Percentiles rank a stretch among this genome's conserved stretches.
Conservation (phyloP, 352 stramenopile species). For the Phytophthora ramorum region DNA sequence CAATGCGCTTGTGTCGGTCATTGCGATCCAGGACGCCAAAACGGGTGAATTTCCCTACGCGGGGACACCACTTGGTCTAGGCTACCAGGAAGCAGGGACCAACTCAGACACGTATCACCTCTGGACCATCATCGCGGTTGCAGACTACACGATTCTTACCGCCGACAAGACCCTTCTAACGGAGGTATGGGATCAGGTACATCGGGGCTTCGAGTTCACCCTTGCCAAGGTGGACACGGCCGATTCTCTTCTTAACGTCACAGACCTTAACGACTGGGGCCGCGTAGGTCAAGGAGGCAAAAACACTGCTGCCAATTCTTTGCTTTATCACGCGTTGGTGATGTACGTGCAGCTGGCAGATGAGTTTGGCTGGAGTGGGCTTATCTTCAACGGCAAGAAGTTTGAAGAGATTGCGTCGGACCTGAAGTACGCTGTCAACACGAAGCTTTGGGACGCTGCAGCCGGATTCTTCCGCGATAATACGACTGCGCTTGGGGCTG, state of each 20-base stretch:
- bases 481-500: slow-evolving; percentile 27
- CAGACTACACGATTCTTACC: slow-evolving; percentile 34
- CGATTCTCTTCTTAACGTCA: slow-evolving; percentile 39
- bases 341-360: slow-evolving; percentile 19
- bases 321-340: slow-evolving; percentile 39
- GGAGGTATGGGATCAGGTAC: slow-evolving; percentile 32
- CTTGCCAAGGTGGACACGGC: slow-evolving; percentile 33
- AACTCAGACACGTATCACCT: slow-evolving; percentile 52
- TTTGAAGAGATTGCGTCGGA: slow-evolving; percentile 24
- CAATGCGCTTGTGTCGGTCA: slow-evolving; percentile 38
- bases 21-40: slow-evolving; percentile 34
- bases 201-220: slow-evolving; percentile 42
- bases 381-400: slow-evolving; percentile 26
- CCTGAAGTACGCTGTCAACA: too few species aligned
- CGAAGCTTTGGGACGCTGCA: slow-evolving; percentile 38
- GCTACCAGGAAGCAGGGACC: slow-evolving; percentile 17
- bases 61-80: slow-evolving; percentile 32
- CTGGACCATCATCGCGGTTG: slow-evolving; percentile 47
- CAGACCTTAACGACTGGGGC: slow-evolving; percentile 36
- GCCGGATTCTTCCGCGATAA: slow-evolving; percentile 38
- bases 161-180: too few species aligned
- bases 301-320: slow-evolving; percentile 45
- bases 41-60: slow-evolving; percentile 42
- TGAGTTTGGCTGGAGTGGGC: slow-evolving; percentile 12
- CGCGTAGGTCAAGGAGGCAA: slow-evolving; percentile 43